Base-by-base conservation (phyloP, 805 yeast genomes). In the Cyberlindnera petersonii region DNA sequence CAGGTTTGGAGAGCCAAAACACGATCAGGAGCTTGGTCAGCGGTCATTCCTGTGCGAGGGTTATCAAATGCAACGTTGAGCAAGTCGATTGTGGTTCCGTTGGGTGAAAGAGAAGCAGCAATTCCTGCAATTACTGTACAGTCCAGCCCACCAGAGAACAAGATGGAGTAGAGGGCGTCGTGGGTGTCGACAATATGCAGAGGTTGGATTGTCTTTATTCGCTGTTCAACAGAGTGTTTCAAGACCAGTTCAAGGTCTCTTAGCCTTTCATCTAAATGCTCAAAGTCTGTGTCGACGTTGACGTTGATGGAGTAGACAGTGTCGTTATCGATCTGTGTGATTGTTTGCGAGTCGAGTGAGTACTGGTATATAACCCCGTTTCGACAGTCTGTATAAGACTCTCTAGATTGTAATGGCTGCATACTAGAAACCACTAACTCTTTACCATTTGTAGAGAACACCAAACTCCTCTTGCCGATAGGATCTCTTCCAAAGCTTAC, bases 141-240 rank as follows among this genome's bases (percentile, higher is more conserved):
- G 55, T 93, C 99, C 4, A 93, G 66, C 0, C 99, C 99, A 2
- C 99, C 99, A 31, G 96, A 86, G 55, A 89, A 93, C 23, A 93
- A 61, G 0, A 93, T 66, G 0, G 84, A 83, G 30, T 80, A 60
- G 6, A 60, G 59, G 1, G 66, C 58, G 17, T 50, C 49, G 11
- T 31, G 15, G 10, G 63, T 57, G 30, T 59, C 47, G 9, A 58
- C 24, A 16, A 37, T 44, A 40, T 70, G 73, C 3, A 74, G 39
- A 2, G 93, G 89, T 42, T 71, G 72, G 5, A 84, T 81, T 0
- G 85, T 71, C 9, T 60, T 55, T n/a, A 79, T 72, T 42, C 93
- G 64, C n/a, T 66, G 54, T 1, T 47, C 33, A 3, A 80, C 75
- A 1, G 84, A 59, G 0, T 43, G 24, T 1, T 52, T 51, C 13